Evolutionary conservation across 495 filamentous ascomycete genomes (phyloP).

Genomic region (Xylaria sp.): DNA sequence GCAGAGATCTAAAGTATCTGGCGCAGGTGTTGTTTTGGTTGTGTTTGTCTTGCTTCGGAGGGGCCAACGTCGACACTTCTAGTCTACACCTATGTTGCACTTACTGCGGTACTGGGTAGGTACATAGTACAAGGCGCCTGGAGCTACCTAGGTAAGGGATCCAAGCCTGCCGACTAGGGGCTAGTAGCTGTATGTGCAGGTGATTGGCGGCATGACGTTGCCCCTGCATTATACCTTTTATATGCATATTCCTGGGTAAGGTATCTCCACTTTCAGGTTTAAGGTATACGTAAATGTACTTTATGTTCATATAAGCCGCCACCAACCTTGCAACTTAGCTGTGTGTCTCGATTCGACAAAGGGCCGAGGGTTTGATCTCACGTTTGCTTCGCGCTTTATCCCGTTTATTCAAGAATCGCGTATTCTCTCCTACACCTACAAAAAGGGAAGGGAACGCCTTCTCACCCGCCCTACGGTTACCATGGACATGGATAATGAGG

Average conservation of each 20-base stretch:
- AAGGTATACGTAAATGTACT: not conserved
- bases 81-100: not conserved
- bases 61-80: not conserved
- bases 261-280: not conserved
- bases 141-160: not conserved
- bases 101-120: not conserved
- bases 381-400: not conserved
- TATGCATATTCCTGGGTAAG: not conserved
- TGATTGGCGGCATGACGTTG: not conserved
- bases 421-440: not conserved
- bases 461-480: not conserved
- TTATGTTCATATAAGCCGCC: not conserved
- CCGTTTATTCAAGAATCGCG: not conserved
- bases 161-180: constrained; percentile 3
- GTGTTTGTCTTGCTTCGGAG: constrained; percentile 8
- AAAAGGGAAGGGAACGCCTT: not conserved
- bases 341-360: not conserved
- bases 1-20: not conserved
- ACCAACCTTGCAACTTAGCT: no score
- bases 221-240: constrained; percentile 13
- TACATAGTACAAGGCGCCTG: not conserved
- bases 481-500: constrained; percentile 62
- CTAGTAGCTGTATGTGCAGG: not conserved
- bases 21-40: constrained; percentile 2
- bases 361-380: not conserved